Evolutionary conservation across 305 asterid genomes (phyloP).

Genomic region (Stenogyne calaminthoides): DNA sequence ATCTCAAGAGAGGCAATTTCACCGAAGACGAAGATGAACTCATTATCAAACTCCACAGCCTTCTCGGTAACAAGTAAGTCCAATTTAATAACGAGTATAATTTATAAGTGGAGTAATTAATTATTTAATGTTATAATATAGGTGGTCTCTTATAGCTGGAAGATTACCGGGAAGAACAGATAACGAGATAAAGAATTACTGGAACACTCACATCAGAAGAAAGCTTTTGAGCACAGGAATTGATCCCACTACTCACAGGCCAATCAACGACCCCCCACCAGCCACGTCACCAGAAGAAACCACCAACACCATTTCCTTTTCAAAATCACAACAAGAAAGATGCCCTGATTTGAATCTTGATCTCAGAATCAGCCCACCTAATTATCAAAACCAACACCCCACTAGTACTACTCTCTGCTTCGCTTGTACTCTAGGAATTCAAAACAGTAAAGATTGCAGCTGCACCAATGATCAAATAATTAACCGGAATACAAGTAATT

Average conservation of each 20-base stretch:
- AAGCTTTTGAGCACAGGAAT: slow-evolving; percentile 75
- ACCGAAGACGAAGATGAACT: slow-evolving; percentile 77
- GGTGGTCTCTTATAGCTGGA: slow-evolving; percentile 90
- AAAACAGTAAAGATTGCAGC: slow-evolving; percentile 65
- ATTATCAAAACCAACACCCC: background rate
- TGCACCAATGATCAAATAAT: slow-evolving; percentile 36
- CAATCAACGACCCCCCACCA: slow-evolving; percentile 40
- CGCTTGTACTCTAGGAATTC: slow-evolving; percentile 66
- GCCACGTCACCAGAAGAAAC: slow-evolving; percentile 25
- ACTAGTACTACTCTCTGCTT: slow-evolving; percentile 42
- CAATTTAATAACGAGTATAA: too few species aligned
- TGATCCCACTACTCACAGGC: slow-evolving; percentile 71
- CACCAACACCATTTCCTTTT: slow-evolving; percentile 49
- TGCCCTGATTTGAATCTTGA: slow-evolving; percentile 92
- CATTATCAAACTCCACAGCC: slow-evolving; percentile 81
- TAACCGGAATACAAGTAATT: slow-evolving; percentile 18
- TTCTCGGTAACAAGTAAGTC: slow-evolving; percentile 84
- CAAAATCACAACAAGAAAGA: slow-evolving; percentile 25
- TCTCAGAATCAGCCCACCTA: slow-evolving; percentile 85
- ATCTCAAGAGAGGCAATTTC: slow-evolving; percentile 87
- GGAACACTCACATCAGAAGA: slow-evolving; percentile 83
- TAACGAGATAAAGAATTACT: slow-evolving; percentile 78
- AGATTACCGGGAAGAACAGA: slow-evolving; percentile 85
- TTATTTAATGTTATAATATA: slow-evolving; percentile 5
- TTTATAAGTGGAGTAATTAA: too few species aligned